phyloP scores from a whole-genome alignment of 1,284 basidiomycete genomes.

The Leccinum subspadiceum region DNA sequence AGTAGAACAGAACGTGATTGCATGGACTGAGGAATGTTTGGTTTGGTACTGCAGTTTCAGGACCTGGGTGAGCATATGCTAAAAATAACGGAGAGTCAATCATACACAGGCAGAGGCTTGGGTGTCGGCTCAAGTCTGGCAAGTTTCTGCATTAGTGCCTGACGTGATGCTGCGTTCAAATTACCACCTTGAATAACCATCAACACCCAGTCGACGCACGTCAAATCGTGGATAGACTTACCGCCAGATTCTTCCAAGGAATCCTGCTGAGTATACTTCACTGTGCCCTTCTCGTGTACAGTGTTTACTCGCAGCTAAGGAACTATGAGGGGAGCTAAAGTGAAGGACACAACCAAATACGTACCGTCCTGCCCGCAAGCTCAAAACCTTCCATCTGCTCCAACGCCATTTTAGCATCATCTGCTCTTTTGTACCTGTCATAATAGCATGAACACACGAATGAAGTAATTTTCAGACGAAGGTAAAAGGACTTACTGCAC shows the following conservation, averaged over 20 bases:
- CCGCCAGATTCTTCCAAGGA: slow-evolving; percentile 83
- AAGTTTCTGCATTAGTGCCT: slow-evolving; percentile 99
- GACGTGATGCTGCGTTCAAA: slow-evolving; percentile 92
- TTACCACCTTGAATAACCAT: slow-evolving; percentile 66
- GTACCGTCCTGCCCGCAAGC: slow-evolving; percentile 86
- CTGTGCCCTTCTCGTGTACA: slow-evolving; percentile 84
- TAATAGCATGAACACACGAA: slow-evolving; percentile 2
- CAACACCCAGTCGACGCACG: slow-evolving; percentile 4
- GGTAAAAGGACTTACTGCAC: slow-evolving; percentile 69
- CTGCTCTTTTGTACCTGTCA: slow-evolving; percentile 77
- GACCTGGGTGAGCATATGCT: slow-evolving; percentile 12
- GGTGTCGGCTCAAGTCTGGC: slow-evolving; percentile 80
- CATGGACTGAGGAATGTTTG: slow-evolving; percentile 74
- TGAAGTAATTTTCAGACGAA: neutral
- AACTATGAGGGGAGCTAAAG: slow-evolving; percentile 9
- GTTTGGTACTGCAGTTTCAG: slow-evolving; percentile 47
- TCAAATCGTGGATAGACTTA: slow-evolving; percentile 27
- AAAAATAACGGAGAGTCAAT: slow-evolving; percentile 10
- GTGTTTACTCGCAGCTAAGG: slow-evolving; percentile 83
- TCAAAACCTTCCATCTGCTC: slow-evolving; percentile 99
- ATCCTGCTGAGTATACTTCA: slow-evolving; percentile 72
- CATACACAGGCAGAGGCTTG: slow-evolving; percentile 60
- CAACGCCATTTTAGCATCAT: slow-evolving; percentile 93
- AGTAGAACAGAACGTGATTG: slow-evolving; percentile 83
- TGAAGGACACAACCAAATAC: slow-evolving; percentile 29